phyloP scores from a whole-genome alignment of 768 basidiomycete species.

The Mycena rebaudengoi region DNA sequence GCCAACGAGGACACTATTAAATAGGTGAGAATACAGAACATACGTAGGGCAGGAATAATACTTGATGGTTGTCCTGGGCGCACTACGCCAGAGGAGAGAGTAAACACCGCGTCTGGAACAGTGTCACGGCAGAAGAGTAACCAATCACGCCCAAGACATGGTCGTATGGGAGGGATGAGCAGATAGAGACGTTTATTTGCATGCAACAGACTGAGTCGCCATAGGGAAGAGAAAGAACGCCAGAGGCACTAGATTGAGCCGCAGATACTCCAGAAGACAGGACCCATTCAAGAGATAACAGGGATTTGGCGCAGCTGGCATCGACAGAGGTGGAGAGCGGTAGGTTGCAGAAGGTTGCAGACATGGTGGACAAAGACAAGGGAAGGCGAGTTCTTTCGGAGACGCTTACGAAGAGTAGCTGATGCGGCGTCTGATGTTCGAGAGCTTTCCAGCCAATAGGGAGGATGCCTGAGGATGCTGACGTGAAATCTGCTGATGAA shows the following conservation, averaged over 20 bases:
- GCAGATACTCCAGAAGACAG: background rate
- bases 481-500: background rate
- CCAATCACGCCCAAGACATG: background rate
- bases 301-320: background rate
- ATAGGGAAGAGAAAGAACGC: background rate
- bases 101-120: background rate
- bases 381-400: no score
- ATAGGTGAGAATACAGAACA: no score
- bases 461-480: background rate
- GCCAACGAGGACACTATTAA: no score
- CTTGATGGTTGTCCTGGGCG: background rate
- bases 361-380: background rate
- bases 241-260: background rate
- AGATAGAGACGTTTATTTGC: background rate
- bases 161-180: background rate
- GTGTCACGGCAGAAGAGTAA: no score
- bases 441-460: background rate
- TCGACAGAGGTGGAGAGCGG: background rate
- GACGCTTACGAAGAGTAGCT: no score
- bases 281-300: slow-evolving; percentile 2
- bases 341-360: background rate
- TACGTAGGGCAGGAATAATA: no score
- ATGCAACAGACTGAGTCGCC: background rate
- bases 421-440: background rate
- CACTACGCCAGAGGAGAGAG: background rate